Percentiles rank a stretch among this genome's conserved stretches.
Conservation (phyloP, 2,329 filamentous ascomycete genomes). For the Chaetomiaceae sp. region DNA sequence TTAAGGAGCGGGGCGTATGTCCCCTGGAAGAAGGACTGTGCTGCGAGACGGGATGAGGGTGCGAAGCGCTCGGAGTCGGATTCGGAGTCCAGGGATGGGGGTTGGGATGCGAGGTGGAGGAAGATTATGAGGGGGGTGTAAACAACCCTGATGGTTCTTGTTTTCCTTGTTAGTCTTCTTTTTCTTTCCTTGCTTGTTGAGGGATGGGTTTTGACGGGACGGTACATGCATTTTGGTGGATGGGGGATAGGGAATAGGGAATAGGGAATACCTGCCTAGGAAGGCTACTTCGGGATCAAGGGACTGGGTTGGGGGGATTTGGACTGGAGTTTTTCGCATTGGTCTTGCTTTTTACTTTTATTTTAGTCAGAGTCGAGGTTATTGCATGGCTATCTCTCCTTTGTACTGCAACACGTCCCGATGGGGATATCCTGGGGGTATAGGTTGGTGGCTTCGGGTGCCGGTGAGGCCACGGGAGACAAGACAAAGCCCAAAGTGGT, state of each 20-base stretch:
- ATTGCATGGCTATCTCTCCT: not conserved
- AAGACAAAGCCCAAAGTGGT: not conserved
- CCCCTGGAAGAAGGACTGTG: conserved; percentile 1
- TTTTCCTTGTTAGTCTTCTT: not conserved
- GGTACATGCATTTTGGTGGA: conserved; percentile 8
- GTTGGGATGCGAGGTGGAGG: conserved; percentile 19
- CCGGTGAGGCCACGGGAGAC: not conserved
- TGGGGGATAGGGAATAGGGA: no score
- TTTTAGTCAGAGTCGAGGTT: not conserved
- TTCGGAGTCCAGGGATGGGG: not conserved
- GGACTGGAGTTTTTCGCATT: conserved; percentile 16
- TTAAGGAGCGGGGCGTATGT: not conserved
- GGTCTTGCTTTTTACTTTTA: not conserved
- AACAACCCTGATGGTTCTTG: not conserved
- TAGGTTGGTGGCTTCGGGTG: not conserved
- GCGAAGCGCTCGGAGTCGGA: not conserved
- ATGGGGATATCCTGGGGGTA: not conserved
- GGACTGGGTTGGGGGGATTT: conserved; percentile 1
- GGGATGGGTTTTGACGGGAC: not conserved
- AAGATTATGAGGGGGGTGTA: conserved; percentile 16
- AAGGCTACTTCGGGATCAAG: conserved; percentile 2
- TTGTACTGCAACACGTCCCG: not conserved
- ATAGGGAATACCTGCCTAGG: conserved; percentile 9
- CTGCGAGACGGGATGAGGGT: not conserved
- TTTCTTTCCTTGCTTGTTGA: not conserved